phyloP scores from a whole-genome alignment of 1,139 yeast species.

The Debaryomycetaceae sp. region DNA sequence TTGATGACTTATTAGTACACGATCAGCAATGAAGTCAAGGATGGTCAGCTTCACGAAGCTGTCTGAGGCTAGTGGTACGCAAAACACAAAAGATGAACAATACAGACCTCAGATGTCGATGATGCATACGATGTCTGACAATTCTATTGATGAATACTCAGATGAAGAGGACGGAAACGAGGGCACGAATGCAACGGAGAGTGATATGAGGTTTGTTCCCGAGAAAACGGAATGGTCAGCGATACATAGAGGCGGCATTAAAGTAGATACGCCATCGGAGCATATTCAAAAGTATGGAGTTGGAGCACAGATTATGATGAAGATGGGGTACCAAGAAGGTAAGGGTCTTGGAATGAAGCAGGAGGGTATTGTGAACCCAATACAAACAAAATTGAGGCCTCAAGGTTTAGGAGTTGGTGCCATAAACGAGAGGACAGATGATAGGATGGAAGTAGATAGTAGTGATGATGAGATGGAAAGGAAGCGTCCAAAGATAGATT shows the following conservation, averaged over 20 bases:
- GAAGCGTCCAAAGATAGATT: slow-evolving; percentile 8
- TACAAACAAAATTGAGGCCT: slow-evolving; percentile 66
- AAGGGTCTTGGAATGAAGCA: slow-evolving; percentile 72
- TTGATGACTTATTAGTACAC: background rate
- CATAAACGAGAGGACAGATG: slow-evolving; percentile 30
- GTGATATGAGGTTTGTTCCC: background rate
- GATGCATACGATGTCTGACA: slow-evolving; percentile 16
- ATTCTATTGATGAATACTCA: slow-evolving; percentile 17
- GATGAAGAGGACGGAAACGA: slow-evolving; percentile 5
- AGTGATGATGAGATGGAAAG: slow-evolving; percentile 13
- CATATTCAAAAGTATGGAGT: slow-evolving; percentile 57
- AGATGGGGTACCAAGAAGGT: slow-evolving; percentile 88
- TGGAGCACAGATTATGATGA: slow-evolving; percentile 74
- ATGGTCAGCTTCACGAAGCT: background rate
- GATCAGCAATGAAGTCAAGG: background rate
- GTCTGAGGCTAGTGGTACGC: background rate
- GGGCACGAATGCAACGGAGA: background rate
- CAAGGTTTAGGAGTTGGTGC: slow-evolving; percentile 75
- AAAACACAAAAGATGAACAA: background rate
- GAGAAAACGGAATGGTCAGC: background rate
- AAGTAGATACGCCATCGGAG: background rate
- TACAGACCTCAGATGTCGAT: background rate
- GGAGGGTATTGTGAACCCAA: slow-evolving; percentile 75
- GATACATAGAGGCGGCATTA: background rate
- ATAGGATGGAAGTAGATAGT: slow-evolving; percentile 10